Evolutionary conservation across 129 eudicot species (phyloP).

Genomic region (Solidago caesia): DNA sequence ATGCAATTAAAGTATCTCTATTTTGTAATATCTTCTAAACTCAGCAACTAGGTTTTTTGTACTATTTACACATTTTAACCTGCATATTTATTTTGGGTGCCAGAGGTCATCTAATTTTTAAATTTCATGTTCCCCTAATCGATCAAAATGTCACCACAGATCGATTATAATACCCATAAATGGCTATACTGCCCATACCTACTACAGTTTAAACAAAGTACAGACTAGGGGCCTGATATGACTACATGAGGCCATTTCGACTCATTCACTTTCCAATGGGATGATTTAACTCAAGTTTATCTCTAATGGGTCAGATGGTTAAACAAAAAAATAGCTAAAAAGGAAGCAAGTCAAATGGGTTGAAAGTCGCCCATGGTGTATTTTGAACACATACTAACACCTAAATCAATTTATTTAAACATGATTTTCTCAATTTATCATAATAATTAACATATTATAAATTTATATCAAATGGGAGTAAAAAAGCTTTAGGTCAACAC

Average conservation of each 20-base stretch:
- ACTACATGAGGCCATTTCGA: not conserved
- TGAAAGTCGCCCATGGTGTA: not conserved
- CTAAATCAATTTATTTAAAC: not conserved
- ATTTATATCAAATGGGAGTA: not conserved
- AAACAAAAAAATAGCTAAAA: not conserved
- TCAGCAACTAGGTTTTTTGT: not conserved
- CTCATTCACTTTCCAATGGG: not conserved
- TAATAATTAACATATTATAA: not conserved
- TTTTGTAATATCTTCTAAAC: not conserved
- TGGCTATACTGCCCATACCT: not conserved
- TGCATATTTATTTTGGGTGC: conserved; percentile 5
- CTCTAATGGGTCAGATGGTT: not conserved
- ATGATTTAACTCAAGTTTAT: not conserved
- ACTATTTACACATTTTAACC: not conserved
- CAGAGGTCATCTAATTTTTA: not conserved
- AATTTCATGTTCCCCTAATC: not conserved
- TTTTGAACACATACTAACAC: not conserved
- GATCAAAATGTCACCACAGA: not conserved
- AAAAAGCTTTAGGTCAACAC: not conserved
- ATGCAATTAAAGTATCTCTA: not conserved
- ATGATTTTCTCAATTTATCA: not conserved
- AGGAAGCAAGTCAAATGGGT: not conserved
- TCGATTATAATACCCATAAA: not conserved
- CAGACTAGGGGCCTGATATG: not conserved
- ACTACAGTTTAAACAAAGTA: not conserved